A percentile compares a stretch with the other conserved stretches of the same genome.
These are phyloP conservation scores for Dendrobium chrysotoxum DNA, from an alignment of 106 monocot genomes.

Conservation along the genomic window DNA sequence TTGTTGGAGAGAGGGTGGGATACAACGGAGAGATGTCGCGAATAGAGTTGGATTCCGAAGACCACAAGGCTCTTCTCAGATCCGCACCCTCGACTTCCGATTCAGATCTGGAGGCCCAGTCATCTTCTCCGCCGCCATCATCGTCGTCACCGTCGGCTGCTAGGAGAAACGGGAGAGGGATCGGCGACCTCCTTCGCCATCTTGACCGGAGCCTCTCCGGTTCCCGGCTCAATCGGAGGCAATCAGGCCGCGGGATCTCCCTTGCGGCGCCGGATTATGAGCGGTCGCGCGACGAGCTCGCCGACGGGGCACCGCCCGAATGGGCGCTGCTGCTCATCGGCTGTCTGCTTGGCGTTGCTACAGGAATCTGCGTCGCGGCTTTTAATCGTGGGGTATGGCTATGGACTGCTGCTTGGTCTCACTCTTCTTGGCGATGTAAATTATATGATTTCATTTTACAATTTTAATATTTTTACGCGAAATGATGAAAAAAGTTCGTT, in stretches of 20 bases:
- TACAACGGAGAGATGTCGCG: constrained; percentile 30
- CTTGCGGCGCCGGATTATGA: constrained; percentile 10
- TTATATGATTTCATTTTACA: neutral
- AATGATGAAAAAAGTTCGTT: neutral
- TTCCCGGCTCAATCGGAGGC: constrained; percentile 27
- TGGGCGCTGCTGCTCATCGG: constrained; percentile 97
- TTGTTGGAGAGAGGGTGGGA: neutral
- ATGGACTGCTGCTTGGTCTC: neutral
- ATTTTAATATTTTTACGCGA: neutral
- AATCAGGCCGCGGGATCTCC: constrained; percentile 7
- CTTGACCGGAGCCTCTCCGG: constrained; percentile 55
- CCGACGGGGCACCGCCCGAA: constrained; percentile 93
- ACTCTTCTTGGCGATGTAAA: neutral
- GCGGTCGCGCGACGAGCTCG: constrained; percentile 46
- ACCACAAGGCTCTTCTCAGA: constrained; percentile 46
- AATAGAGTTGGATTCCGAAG: constrained; percentile 29
- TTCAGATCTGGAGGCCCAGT: constrained; percentile 33
- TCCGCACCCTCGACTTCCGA: constrained; percentile 25
- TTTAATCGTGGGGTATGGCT: constrained; percentile 80
- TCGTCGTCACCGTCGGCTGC: constrained; percentile 3
- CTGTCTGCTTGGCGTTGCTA: constrained; percentile 93
- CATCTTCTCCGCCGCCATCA: constrained; percentile 6
- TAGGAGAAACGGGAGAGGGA: constrained; percentile 41
- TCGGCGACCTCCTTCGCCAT: constrained; percentile 46
- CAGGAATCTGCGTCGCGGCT: constrained; percentile 94